Conservation (phyloP, 306 rosid species). For the Medicago lupulina region DNA sequence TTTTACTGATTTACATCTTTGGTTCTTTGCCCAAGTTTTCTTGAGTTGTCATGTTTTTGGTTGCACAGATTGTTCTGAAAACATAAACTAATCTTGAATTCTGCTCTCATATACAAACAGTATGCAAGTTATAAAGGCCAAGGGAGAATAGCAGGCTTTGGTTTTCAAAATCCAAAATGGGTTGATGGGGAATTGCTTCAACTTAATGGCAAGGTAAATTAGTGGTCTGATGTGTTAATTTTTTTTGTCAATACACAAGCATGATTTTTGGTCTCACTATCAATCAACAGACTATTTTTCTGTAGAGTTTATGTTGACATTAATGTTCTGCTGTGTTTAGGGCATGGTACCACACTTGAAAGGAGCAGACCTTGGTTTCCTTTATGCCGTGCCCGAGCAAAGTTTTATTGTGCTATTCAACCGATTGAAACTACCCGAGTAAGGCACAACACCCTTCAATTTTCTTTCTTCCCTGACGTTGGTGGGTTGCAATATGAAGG, state of each 20-base stretch:
- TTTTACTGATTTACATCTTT: constrained; percentile 23
- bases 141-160: constrained; percentile 91
- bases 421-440: constrained; percentile 89
- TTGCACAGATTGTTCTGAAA: constrained; percentile 30
- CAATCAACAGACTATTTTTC: not conserved
- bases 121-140: constrained; percentile 92
- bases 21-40: not conserved
- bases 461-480: constrained; percentile 26
- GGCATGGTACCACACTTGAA: constrained; percentile 92
- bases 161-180: constrained; percentile 89
- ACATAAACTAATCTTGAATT: constrained; percentile 23
- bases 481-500: constrained; percentile 33
- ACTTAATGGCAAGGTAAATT: constrained; percentile 88
- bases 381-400: constrained; percentile 85
- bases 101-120: constrained; percentile 51
- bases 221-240: constrained; percentile 19
- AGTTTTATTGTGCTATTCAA: constrained; percentile 93
- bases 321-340: constrained; percentile 50
- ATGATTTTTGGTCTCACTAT: constrained; percentile 21
- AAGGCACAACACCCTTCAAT: constrained; percentile 39
- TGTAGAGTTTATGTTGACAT: constrained; percentile 27
- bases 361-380: constrained; percentile 97
- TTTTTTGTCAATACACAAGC: constrained; percentile 34
- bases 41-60: constrained; percentile 13
- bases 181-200: constrained; percentile 97